A percentile compares a stretch with the other conserved stretches of the same genome.
Conservation (phyloP, 192 early-diverging fungal species). For the Backusella australiensis region DNA sequence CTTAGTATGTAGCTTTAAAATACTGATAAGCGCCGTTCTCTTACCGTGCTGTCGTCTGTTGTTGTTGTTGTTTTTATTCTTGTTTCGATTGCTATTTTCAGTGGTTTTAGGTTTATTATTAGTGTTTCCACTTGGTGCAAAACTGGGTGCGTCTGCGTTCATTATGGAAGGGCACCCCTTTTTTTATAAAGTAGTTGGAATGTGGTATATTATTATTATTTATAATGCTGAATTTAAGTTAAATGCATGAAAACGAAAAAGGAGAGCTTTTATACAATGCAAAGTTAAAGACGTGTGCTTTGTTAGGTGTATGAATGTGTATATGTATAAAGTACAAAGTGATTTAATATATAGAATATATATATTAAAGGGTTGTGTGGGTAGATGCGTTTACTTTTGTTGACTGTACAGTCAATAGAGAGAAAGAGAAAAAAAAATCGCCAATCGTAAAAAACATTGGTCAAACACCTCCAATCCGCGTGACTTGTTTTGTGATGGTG, state of each 20-base stretch:
- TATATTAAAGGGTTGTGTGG: neutral
- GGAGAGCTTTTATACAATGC: neutral
- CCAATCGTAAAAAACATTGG: neutral
- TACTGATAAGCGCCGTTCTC: neutral
- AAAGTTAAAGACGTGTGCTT: neutral
- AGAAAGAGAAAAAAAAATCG: neutral
- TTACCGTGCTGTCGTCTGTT: neutral
- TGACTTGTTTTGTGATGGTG: neutral
- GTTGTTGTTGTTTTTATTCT: neutral
- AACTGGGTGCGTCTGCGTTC: conserved; percentile 36
- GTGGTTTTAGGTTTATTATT: conserved; percentile 8
- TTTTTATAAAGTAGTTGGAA: neutral
- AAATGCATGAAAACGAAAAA: neutral
- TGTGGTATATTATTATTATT: neutral
- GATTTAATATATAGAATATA: neutral
- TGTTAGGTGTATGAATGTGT: neutral
- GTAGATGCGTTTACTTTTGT: neutral
- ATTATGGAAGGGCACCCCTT: conserved; percentile 6
- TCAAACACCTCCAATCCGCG: neutral
- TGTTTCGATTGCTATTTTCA: neutral
- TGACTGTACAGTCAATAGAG: neutral
- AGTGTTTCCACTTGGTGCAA: conserved; percentile 20
- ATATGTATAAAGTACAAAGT: conserved; percentile 7
- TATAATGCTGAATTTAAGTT: conserved; percentile 1
- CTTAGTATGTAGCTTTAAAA: neutral